Evolutionary conservation across 2,329 filamentous ascomycete species (phyloP), one percentile per base, ranked within the genome.

Genomic region (Atkinsonella hypoxylon): DNA sequence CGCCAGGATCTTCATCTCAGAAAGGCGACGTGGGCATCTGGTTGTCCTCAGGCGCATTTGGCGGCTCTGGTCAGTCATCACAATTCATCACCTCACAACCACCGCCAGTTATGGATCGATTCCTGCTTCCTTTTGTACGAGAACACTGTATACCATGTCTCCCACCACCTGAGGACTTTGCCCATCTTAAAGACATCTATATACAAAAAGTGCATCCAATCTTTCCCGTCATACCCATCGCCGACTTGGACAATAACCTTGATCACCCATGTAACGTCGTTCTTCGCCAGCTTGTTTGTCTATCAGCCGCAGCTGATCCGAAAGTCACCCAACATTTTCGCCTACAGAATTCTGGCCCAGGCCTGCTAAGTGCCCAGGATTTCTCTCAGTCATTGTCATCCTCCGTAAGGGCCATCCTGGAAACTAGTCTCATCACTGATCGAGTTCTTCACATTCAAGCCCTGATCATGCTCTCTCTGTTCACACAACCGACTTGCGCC

Each of bases 1-100:
- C 64, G 0, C 49, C 62, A 18, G 59, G 62, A 4, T 62, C 63
- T 11, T 61, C 62, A 0, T 72, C 75, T 0, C 69, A 74, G 45
- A 73, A 73, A 32, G 74, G 75, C 45, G 76, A 77, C 40, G 69
- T 80, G 1, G 78, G 78, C 7, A 72, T 81, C 17, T 81, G 77
- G 76, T 68, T 79, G 13, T 65, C 67, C 2, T 65, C 67, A 0
- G 56, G 62, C 13, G 47, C 56, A 50, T 41, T 58, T 54, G 53
- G 56, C 7, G 55, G 53, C 20, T 53, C 56, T 18, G 58, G 63
- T 13, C 58, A 65, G 46, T 56, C 60, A 3, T 64, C 64, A 11
- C 67, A 70, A 51, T 68, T 70, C 51, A 64, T 68, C 51, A 67
- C 64, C 0, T 64, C 64, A 1, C 58, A 65, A 0, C 67, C 69